Evolutionary conservation across 805 yeast species (phyloP), one percentile per base, ranked within the genome.

Genomic region (Ogataea pini): DNA sequence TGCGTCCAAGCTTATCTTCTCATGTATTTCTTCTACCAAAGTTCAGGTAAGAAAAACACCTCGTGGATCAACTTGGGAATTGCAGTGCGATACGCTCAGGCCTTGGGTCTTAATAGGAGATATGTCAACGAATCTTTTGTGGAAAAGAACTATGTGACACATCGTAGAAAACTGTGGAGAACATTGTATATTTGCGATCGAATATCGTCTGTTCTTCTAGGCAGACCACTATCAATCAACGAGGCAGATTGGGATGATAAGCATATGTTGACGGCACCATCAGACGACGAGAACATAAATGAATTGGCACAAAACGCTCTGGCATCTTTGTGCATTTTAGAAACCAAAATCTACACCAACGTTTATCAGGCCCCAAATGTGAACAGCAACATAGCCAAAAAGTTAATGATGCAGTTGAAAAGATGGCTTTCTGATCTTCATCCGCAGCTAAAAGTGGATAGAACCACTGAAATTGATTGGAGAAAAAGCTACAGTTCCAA

Each of bases 41-140:
- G 64, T 25, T 64, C 64, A n/a, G 69, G 75, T 8, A 69, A 68
- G 42, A 65, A 73, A 47, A 66, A 66, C 40, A 61, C 72, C 0
- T 72, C 78, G 4, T 76, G 79, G 79, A 60, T 73, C 12, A 67
- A 67, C 52, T 52, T 75, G 19, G 76, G 77, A 7, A 50, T 55
- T 16, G 72, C 77, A 1, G 72, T 75, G n/a, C 59, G 73, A 22
- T 62, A 67, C 53, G 77, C 77, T 0, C 75, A 71, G 55, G 62
- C 75, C 0, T 56, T 74, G 43, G 79, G 79, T 0, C 50, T 73
- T 29, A 71, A 73, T 52, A 56, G 75, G 42, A 66, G 57, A 46
- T 64, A 51, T 33, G 68, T 72, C 36, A 73, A 73, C 52, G 73
- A 71, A 44, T 62, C 65, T 1, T 64, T 64, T 50, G 55, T 59